Base-by-base conservation (phyloP, 495 filamentous ascomycete genomes). In the Trichocladium antarcticum region DNA sequence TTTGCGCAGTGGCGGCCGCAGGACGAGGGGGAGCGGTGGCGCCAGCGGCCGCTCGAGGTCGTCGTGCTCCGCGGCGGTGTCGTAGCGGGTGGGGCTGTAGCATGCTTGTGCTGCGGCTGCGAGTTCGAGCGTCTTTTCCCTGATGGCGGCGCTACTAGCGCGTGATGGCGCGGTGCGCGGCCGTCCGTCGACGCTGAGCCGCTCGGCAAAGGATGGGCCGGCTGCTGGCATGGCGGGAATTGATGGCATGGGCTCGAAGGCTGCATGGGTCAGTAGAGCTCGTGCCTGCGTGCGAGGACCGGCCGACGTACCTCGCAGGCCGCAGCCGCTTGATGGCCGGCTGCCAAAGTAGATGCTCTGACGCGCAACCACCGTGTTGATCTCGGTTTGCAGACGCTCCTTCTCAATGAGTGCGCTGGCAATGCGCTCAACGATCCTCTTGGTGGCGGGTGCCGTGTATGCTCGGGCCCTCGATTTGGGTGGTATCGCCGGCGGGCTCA, bases 401-500 rank as follows among this genome's bases (percentile, higher is more conserved):
- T 69, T 72, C 56, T 78, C 74, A 37, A 75, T 49, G 55, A 77
- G 64, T 21, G 69, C 73, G 40, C 64, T 72, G 36, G 74, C 74
- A 46, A 78, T 72, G 44, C 74, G 65, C 51, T 74, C 72, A 15
- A 73, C 62, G 22, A 72, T 67, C 15, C 57, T 55, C 32, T 69
- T 66, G 42, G 66, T 62, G 42, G 57, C 58, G 4, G 68, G 68
- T 0, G 67, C 58, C 9, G 60, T 63, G 35, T 55, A 49, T 15
- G 57, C 64, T 20, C 69, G 62, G 7, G 60, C 54, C 14, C 55
- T 58, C 15, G 67, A 63, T 16, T 61, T 61, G 42, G 57, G 42
- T 15, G 59, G 64, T 28, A 63, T 63, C 28, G 40, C 54, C 4
- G 62, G 61, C 20, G 58, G 53, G 7, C 35, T 53, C 31, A 39